Conservation (phyloP, 306 rosid genomes). For the Cucurbita argyrosperma region DNA sequence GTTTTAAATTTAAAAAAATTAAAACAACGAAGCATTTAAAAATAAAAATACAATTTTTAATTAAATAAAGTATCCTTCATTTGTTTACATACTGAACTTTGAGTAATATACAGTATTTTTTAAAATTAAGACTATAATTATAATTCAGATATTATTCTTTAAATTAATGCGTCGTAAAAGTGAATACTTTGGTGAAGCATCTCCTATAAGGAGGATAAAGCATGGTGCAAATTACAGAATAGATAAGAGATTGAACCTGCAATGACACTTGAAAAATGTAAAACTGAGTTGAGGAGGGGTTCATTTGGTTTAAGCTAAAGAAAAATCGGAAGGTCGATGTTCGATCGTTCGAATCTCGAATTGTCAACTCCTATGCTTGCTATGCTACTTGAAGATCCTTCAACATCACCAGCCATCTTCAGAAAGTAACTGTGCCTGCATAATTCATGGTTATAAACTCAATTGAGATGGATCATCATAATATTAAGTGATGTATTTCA, state of each 20-base stretch:
- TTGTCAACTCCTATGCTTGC: slow-evolving; percentile 17
- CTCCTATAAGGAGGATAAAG: neutral
- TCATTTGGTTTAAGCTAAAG: slow-evolving; percentile 19
- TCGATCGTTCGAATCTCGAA: slow-evolving; percentile 16
- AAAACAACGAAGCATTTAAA: too few species aligned
- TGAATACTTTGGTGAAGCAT: too few species aligned
- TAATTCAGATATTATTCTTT: too few species aligned
- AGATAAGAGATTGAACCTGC: too few species aligned
- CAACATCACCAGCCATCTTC: slow-evolving; percentile 46
- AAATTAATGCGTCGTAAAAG: too few species aligned
- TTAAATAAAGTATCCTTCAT: too few species aligned
- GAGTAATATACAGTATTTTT: too few species aligned
- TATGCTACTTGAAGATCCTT: slow-evolving; percentile 48
- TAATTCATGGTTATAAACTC: neutral
- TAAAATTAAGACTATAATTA: too few species aligned
- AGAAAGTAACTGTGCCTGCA: slow-evolving; percentile 94
- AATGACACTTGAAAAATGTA: neutral
- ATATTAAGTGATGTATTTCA: neutral
- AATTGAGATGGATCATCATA: neutral
- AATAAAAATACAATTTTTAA: too few species aligned
- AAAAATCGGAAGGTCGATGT: slow-evolving; percentile 63
- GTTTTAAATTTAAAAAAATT: too few species aligned
- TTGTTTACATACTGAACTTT: too few species aligned
- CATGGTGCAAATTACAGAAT: neutral
- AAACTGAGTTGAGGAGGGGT: neutral